These are phyloP conservation scores for Houttuynia cordata DNA, from an alignment of 164 flowering plant species.

Conservation along the genomic window DNA sequence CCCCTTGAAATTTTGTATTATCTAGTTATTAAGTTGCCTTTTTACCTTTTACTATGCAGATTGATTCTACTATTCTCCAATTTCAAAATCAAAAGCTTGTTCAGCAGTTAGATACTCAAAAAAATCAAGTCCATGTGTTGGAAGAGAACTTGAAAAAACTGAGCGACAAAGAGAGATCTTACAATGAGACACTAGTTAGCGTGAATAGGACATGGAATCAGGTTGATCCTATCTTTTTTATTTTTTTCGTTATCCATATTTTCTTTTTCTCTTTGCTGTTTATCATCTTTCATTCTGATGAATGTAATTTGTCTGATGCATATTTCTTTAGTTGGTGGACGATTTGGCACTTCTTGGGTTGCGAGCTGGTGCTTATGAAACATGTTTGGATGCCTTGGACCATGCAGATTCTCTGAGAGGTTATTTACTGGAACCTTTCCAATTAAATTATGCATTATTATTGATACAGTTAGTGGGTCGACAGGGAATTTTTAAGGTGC, in stretches of 20 bases:
- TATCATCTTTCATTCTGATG: not conserved
- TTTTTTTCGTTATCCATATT: not conserved
- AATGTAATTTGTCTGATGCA: too few relatives aligned
- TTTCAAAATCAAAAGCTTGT: conserved; percentile 82
- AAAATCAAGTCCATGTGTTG: conserved; percentile 59
- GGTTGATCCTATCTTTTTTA: conserved; percentile 23
- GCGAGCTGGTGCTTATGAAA: conserved; percentile 50
- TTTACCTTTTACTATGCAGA: too few relatives aligned
- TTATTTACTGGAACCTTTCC: conserved; percentile 11
- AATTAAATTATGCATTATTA: not conserved
- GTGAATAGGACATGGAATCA: conserved; percentile 79
- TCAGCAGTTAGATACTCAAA: conserved; percentile 71
- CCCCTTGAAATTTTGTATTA: too few relatives aligned
- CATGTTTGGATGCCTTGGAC: conserved; percentile 37
- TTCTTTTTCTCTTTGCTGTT: not conserved
- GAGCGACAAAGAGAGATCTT: conserved; percentile 51
- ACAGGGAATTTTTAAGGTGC: not conserved
- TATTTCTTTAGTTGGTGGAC: conserved; percentile 67
- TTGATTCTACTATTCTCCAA: conserved; percentile 71
- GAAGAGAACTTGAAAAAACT: conserved; percentile 50
- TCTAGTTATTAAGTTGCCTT: too few relatives aligned
- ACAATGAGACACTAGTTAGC: conserved; percentile 49
- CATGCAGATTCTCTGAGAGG: conserved; percentile 39
- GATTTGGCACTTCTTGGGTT: conserved; percentile 67
- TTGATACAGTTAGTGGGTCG: not conserved